Percentiles rank a stretch among this genome's conserved stretches.
Conservation (phyloP, 2,329 filamentous ascomycete species). For the Colletotrichum cereale region DNA sequence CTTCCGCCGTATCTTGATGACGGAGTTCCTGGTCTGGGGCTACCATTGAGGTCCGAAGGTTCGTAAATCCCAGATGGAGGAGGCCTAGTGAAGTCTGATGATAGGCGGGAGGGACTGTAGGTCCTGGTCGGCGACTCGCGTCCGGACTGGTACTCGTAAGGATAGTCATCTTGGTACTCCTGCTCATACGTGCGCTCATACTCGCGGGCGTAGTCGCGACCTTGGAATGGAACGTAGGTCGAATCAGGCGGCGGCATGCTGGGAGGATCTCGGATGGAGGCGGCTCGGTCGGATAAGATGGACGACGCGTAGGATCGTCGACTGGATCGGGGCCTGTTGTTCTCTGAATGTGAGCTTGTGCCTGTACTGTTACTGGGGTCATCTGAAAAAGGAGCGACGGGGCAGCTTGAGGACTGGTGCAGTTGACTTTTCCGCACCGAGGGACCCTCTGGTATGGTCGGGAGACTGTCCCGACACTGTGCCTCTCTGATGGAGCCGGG, state of each 20-base stretch:
- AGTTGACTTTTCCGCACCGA: slow-evolving; percentile 58
- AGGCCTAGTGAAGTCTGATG: slow-evolving; percentile 76
- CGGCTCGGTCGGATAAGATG: slow-evolving; percentile 60
- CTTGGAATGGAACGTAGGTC: slow-evolving; percentile 70
- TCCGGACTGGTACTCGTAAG: slow-evolving; percentile 34
- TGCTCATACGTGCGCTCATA: slow-evolving; percentile 43
- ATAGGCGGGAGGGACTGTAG: slow-evolving; percentile 67
- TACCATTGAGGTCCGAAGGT: slow-evolving; percentile 89
- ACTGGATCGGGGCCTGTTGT: slow-evolving; percentile 59
- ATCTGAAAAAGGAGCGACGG: slow-evolving; percentile 40
- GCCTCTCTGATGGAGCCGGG: slow-evolving; percentile 47
- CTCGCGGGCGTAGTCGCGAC: slow-evolving; percentile 53
- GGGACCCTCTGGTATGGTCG: slow-evolving; percentile 64
- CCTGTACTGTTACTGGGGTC: slow-evolving; percentile 34
- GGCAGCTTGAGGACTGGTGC: slow-evolving; percentile 49
- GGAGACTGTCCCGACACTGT: slow-evolving; percentile 57
- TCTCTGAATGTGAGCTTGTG: slow-evolving; percentile 56
- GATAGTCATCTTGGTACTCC: slow-evolving; percentile 37
- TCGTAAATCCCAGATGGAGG: slow-evolving; percentile 84
- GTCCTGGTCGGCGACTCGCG: slow-evolving; percentile 65
- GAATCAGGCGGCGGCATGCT: slow-evolving; percentile 73
- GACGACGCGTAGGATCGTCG: slow-evolving; percentile 67
- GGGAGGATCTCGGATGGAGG: slow-evolving; percentile 69
- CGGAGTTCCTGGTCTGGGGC: slow-evolving; percentile 89
- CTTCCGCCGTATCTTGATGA: slow-evolving; percentile 91